phyloP scores from a whole-genome alignment of 257 asterid species.

The Solanum dulcamara region DNA sequence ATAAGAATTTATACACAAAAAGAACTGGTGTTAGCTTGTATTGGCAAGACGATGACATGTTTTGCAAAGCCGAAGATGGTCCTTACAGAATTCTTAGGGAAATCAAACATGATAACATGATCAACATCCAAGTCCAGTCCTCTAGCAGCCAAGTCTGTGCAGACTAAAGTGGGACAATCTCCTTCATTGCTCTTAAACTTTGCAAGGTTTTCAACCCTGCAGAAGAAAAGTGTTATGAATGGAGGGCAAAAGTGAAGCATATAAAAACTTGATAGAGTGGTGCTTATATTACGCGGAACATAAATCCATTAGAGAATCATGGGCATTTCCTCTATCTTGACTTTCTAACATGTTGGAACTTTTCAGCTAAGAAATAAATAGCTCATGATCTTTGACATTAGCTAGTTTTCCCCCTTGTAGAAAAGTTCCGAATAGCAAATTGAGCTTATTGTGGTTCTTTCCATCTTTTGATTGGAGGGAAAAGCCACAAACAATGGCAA shows the following conservation, averaged over 20 bases:
- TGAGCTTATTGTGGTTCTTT: background rate
- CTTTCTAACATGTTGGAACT: background rate
- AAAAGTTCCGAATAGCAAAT: background rate
- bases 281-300: background rate
- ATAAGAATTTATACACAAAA: background rate
- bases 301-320: background rate
- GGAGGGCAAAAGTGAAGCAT: background rate
- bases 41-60: background rate
- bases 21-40: background rate
- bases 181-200: constrained; percentile 83
- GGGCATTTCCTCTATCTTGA: background rate
- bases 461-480: background rate
- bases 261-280: background rate
- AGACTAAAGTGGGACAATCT: constrained; percentile 95
- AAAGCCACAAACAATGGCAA: background rate
- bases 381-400: background rate
- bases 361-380: background rate
- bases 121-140: constrained; percentile 98
- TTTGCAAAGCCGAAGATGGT: background rate
- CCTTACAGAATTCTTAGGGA: constrained; percentile 88
- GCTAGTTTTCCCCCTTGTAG: background rate
- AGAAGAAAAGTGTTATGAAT: constrained; percentile 1
- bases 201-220: constrained; percentile 71
- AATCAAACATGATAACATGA: constrained; percentile 98
- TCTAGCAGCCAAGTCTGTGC: constrained; percentile 97